Evolutionary conservation across 2,329 filamentous ascomycete genomes (phyloP).

Genomic region (Neonectria sp.): DNA sequence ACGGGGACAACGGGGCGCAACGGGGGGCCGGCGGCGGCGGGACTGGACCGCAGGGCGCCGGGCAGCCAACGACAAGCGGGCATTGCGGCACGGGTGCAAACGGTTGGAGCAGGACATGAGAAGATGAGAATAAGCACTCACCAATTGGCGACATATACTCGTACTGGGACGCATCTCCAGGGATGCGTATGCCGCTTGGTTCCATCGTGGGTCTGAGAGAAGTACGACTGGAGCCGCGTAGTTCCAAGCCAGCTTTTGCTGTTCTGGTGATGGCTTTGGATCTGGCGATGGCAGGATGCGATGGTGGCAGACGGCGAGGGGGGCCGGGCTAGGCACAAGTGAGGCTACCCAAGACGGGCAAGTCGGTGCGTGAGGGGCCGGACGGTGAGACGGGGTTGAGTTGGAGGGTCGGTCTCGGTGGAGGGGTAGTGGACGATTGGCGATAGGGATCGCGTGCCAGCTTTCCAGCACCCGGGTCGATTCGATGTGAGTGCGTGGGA

Average conservation of each 20-base stretch:
- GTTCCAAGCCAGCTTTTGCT: constrained; percentile 32
- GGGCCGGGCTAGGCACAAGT: constrained; percentile 32
- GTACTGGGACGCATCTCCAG: constrained; percentile 60
- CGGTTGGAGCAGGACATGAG: constrained; percentile 55
- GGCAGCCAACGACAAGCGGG: constrained; percentile 62
- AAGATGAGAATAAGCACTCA: constrained; percentile 59
- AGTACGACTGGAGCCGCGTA: constrained; percentile 41
- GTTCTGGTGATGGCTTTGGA: constrained; percentile 34
- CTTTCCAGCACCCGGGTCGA: constrained; percentile 15
- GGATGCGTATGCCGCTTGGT: constrained; percentile 60
- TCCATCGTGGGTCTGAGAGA: constrained; percentile 53
- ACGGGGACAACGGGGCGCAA: constrained; percentile 44
- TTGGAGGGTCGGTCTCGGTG: constrained; percentile 45
- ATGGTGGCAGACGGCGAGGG: constrained; percentile 34
- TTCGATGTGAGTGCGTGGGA: constrained; percentile 21
- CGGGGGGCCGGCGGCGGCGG: constrained; percentile 45
- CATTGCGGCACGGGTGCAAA: constrained; percentile 64
- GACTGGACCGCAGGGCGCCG: constrained; percentile 44
- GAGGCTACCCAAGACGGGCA: constrained; percentile 47
- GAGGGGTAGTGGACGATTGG: constrained; percentile 37
- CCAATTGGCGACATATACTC: constrained; percentile 70
- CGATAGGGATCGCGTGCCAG: constrained; percentile 48
- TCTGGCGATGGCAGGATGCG: constrained; percentile 31
- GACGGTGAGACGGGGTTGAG: constrained; percentile 33
- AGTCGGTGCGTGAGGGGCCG: constrained; percentile 45